These are phyloP conservation scores for Phlebiopsis gigantea DNA, from an alignment of 768 basidiomycete species.

Conservation along the genomic window DNA sequence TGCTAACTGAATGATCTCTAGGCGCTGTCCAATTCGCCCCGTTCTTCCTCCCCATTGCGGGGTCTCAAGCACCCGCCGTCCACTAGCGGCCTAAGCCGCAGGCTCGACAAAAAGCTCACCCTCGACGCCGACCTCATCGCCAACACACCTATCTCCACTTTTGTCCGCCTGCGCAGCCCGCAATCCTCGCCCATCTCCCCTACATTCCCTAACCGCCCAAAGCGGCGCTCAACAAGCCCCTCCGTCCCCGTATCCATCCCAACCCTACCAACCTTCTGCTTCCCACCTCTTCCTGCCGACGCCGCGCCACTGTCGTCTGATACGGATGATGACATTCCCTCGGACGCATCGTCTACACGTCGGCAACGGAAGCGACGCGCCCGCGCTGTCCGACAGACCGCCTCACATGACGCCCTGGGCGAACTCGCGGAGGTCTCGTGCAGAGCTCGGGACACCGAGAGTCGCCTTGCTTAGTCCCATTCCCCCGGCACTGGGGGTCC, in stretches of 20 bases:
- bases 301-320: constrained; percentile 19
- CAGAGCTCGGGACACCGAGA: neutral
- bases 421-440: constrained; percentile 1
- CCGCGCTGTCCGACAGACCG: neutral
- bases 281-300: constrained; percentile 14
- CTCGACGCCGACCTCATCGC: constrained; percentile 25
- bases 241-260: constrained; percentile 58
- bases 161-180: constrained; percentile 75
- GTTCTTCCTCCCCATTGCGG: constrained; percentile 16
- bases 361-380: neutral
- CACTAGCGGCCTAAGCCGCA: constrained; percentile 11
- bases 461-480: constrained; percentile 1
- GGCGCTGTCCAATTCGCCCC: constrained; percentile 27
- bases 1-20: constrained; percentile 4
- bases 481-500: neutral
- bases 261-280: constrained; percentile 45
- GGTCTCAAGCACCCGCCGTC: constrained; percentile 3
- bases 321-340: constrained; percentile 24
- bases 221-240: constrained; percentile 25
- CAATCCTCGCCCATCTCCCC: constrained; percentile 67
- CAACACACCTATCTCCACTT: constrained; percentile 70
- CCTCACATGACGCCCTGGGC: neutral
- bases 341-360: constrained; percentile 5
- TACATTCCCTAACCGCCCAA: constrained; percentile 42
- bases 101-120: constrained; percentile 21